A percentile compares a stretch with the other conserved stretches of the same genome.
Evolutionary conservation across 2,329 filamentous ascomycete genomes (phyloP).

Genomic region (Neopestalotiopsis sp.): DNA sequence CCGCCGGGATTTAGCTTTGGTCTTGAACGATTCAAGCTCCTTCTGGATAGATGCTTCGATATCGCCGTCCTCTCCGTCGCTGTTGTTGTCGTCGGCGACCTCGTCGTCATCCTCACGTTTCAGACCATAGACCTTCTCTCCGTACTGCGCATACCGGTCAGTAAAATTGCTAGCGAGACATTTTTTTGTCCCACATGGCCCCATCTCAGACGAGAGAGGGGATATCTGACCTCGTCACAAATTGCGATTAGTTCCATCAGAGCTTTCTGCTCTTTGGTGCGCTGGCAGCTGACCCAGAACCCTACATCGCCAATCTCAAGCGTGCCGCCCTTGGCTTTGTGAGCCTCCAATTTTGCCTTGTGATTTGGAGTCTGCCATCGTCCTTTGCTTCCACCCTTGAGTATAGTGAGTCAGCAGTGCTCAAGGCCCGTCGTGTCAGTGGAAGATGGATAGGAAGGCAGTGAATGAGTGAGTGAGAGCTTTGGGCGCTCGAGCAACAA

Average conservation of each 20-base stretch:
- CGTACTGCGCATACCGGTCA: slow-evolving; percentile 57
- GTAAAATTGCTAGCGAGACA: slow-evolving; percentile 21
- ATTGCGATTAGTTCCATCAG: slow-evolving; percentile 70
- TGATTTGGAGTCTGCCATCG: slow-evolving; percentile 69
- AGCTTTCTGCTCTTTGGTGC: slow-evolving; percentile 73
- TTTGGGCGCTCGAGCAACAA: slow-evolving; percentile 4
- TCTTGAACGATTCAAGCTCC: slow-evolving; percentile 70
- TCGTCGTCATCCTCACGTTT: slow-evolving; percentile 37
- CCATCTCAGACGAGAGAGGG: not conserved
- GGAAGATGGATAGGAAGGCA: not conserved
- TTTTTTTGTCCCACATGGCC: not conserved
- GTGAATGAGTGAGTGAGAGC: not conserved
- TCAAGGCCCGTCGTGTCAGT: not conserved
- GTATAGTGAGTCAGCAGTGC: slow-evolving; percentile 11
- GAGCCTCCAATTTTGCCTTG: slow-evolving; percentile 50
- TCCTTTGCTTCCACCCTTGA: slow-evolving; percentile 56
- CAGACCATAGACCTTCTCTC: slow-evolving; percentile 64
- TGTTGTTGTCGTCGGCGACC: slow-evolving; percentile 43
- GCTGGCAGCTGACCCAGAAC: slow-evolving; percentile 80
- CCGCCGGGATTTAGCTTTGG: slow-evolving; percentile 43
- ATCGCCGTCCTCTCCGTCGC: slow-evolving; percentile 58
- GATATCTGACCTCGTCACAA: slow-evolving; percentile 66
- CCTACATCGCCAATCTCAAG: slow-evolving; percentile 74
- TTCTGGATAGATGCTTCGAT: slow-evolving; percentile 76
- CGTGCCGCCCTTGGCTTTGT: slow-evolving; percentile 46